Conservation (phyloP, 2,329 filamentous ascomycete species). For the Didymellaceae sp. region DNA sequence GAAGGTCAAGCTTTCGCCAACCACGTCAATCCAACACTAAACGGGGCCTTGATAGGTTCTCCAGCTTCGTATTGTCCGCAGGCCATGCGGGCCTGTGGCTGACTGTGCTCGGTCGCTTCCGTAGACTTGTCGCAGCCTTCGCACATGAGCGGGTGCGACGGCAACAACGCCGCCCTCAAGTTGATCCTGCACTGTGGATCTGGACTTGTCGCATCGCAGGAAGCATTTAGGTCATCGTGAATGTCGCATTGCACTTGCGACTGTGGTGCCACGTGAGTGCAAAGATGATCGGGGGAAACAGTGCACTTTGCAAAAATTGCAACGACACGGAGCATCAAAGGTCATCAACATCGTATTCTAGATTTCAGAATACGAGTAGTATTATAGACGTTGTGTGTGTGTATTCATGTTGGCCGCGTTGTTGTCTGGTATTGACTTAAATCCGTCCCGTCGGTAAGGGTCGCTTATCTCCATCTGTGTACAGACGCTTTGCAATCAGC, state of each 20-base stretch:
- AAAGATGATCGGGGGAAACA: too few relatives aligned
- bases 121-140: not conserved
- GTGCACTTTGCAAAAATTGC: too few relatives aligned
- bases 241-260: not conserved
- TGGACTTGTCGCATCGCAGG: not conserved
- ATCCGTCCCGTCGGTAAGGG: too few relatives aligned
- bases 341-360: too few relatives aligned
- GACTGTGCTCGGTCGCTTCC: conserved; percentile 2
- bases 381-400: too few relatives aligned
- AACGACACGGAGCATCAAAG: too few relatives aligned
- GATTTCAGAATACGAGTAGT: too few relatives aligned
- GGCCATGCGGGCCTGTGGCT: conserved; percentile 3
- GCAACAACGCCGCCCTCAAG: not conserved
- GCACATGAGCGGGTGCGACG: conserved; percentile 1
- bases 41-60: conserved; percentile 3
- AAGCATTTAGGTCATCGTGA: conserved; percentile 2
- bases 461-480: too few relatives aligned
- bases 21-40: conserved; percentile 6
- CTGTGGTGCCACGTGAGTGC: too few relatives aligned
- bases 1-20: conserved; percentile 31
- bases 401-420: too few relatives aligned
- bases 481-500: not conserved
- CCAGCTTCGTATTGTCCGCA: conserved; percentile 5
- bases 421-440: too few relatives aligned
- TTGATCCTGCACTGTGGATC: conserved; percentile 5